Evolutionary conservation across 495 filamentous ascomycete genomes (phyloP).

Genomic region (Trichocladium antarcticum): DNA sequence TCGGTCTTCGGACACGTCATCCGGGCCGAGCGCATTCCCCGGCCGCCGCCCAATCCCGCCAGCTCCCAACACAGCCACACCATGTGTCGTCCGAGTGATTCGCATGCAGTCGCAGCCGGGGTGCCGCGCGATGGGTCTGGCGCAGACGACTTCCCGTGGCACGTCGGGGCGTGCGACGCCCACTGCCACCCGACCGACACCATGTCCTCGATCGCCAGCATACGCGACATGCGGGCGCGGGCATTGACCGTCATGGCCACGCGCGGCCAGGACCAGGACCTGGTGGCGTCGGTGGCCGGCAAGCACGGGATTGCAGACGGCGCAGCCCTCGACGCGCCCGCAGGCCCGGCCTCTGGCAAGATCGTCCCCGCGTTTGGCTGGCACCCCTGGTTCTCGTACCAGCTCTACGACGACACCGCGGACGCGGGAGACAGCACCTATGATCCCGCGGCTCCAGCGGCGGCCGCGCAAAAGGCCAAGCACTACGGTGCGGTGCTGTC

Average conservation of each 20-base stretch:
- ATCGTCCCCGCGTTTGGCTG: constrained; percentile 87
- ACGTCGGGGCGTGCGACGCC: constrained; percentile 74
- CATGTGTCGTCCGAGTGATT: constrained; percentile 14
- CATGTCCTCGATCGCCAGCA: constrained; percentile 56
- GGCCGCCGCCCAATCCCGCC: background rate
- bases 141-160: constrained; percentile 58
- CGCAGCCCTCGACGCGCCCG: constrained; percentile 4
- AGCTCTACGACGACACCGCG: constrained; percentile 55
- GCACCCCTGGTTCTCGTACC: constrained; percentile 97
- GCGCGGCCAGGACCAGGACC: constrained; percentile 70
- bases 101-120: background rate
- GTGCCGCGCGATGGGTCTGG: background rate
- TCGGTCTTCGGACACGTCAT: background rate
- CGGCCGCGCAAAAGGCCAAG: constrained; percentile 39
- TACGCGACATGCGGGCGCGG: constrained; percentile 65
- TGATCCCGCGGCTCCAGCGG: constrained; percentile 17
- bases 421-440: constrained; percentile 29
- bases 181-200: constrained; percentile 99
- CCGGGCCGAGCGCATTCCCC: background rate
- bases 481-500: constrained; percentile 65
- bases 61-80: background rate
- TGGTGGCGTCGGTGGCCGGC: constrained; percentile 60
- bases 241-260: constrained; percentile 84
- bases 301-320: constrained; percentile 26
- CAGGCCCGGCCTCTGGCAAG: constrained; percentile 11